Evolutionary conservation across 768 basidiomycete genomes (phyloP).

Genomic region (Leccinum broughii): DNA sequence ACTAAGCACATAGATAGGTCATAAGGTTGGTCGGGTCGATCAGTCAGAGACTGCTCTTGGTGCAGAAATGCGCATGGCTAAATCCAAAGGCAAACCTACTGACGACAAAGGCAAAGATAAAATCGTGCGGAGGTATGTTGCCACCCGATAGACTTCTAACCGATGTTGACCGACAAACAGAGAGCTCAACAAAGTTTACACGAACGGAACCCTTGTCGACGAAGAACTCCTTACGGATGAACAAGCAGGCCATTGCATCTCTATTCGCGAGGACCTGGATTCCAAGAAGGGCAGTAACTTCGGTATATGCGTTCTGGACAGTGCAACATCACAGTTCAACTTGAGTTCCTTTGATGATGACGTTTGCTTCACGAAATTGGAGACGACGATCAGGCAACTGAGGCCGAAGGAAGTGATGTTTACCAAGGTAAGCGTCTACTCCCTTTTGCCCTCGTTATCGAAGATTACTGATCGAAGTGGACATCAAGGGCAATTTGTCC

Average conservation of each 20-base stretch:
- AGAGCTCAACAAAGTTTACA: constrained; percentile 94
- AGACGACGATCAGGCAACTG: constrained; percentile 90
- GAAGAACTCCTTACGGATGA: constrained; percentile 86
- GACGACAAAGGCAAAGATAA: constrained; percentile 69
- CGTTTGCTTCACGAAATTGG: constrained; percentile 86
- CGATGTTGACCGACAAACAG: constrained; percentile 36
- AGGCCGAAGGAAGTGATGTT: constrained; percentile 90
- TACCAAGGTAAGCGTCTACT: constrained; percentile 61
- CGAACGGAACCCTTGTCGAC: constrained; percentile 94
- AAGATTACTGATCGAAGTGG: neutral
- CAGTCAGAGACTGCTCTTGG: constrained; percentile 97
- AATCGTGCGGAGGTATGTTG: constrained; percentile 75
- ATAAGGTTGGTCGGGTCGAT: constrained; percentile 96
- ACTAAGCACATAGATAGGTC: constrained; percentile 45
- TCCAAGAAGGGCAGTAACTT: constrained; percentile 54
- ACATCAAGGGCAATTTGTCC: constrained; percentile 75
- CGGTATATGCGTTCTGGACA: constrained; percentile 90
- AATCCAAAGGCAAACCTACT: constrained; percentile 45
- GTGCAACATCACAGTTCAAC: constrained; percentile 94
- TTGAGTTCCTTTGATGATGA: constrained; percentile 90
- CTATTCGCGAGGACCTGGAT: constrained; percentile 64
- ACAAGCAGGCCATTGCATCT: constrained; percentile 92
- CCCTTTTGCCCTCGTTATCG: neutral
- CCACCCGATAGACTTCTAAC: neutral
- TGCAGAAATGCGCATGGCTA: constrained; percentile 91